Evolutionary conservation across 2,329 filamentous ascomycete genomes (phyloP), one percentile per base, ranked within the genome.

Genomic region (Diaporthe amygdali): DNA sequence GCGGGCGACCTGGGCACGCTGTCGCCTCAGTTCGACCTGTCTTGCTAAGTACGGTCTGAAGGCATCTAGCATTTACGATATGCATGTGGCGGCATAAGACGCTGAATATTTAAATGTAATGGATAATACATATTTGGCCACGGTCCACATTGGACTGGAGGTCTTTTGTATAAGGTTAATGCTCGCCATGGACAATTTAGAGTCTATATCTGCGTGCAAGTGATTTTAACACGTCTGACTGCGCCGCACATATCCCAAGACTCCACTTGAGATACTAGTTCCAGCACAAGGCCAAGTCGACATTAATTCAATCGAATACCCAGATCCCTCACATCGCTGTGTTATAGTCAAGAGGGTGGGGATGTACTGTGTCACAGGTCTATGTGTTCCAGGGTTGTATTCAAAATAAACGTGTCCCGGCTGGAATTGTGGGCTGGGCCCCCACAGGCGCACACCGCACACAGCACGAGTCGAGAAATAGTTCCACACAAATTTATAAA

Each of bases 1-100:
- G 59, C 59, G 15, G 59, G 59, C 15, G 59, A 64, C n/a, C 59
- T 64, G 15, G 59, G 59, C n/a, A n/a, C 59, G 25, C 59, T 64
- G 27, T 25, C 30, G 22, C 59, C 59, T 2, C 41, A 64, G 30
- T 64, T 64, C 59, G 44, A 64, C 59, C 59, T 64, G 44, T 34
- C 59, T 9, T 64, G 59, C 59, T 64, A 14, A 49, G 30, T 64
- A 14, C 37, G 30, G 20, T 9, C 56, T 46, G 27, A 27, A 39
- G 41, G 6, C 10, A 8, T 39, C 37, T 32, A 22, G 14, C 12
- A 17, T 17, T 9, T 5, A 14, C 2, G 14, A 25, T 25, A 37
- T 37, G n/a, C n/a, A n/a, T n/a, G n/a, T n/a, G n/a, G 30, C 10
- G 44, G 44, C 59, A 64, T 25, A 27, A 6, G n/a, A n/a, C n/a